phyloP scores from a whole-genome alignment of 2,329 filamentous ascomycete genomes.

The Ophiognomonia clavigignenti-juglandacearum region DNA sequence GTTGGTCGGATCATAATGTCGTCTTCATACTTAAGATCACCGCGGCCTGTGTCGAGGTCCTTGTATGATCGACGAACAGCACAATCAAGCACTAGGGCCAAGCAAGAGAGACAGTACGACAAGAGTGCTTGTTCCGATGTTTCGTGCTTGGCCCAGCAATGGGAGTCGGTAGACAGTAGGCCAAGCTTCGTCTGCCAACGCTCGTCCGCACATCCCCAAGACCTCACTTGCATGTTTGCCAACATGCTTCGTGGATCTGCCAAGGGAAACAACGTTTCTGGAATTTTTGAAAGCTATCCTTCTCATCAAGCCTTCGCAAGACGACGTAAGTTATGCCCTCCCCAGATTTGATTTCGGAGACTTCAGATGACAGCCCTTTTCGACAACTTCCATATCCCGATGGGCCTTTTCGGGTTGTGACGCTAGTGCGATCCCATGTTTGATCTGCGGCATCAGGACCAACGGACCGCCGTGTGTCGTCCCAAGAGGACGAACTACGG shows the following conservation, averaged over 20 bases:
- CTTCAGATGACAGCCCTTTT: neutral
- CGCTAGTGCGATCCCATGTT: constrained; percentile 2
- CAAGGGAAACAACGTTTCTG: no score
- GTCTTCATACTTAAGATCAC: neutral
- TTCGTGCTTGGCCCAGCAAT: no score
- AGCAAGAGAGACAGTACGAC: no score
- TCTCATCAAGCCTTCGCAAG: no score
- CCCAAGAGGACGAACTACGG: neutral
- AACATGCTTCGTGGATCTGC: no score
- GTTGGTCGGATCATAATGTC: neutral
- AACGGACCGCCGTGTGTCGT: neutral
- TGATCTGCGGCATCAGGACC: constrained; percentile 14
- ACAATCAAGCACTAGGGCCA: neutral
- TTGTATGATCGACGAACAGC: constrained; percentile 9
- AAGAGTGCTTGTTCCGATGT: no score
- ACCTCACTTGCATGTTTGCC: no score
- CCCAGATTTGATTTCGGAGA: neutral
- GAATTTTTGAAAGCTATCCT: no score
- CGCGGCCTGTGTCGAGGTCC: neutral
- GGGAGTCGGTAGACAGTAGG: no score
- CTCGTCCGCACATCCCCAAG: no score
- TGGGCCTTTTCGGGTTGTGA: neutral
- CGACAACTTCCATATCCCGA: neutral
- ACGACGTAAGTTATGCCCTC: no score
- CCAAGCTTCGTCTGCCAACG: no score